phyloP scores from a whole-genome alignment of 164 flowering plant genomes.

The Magnolia sinica region DNA sequence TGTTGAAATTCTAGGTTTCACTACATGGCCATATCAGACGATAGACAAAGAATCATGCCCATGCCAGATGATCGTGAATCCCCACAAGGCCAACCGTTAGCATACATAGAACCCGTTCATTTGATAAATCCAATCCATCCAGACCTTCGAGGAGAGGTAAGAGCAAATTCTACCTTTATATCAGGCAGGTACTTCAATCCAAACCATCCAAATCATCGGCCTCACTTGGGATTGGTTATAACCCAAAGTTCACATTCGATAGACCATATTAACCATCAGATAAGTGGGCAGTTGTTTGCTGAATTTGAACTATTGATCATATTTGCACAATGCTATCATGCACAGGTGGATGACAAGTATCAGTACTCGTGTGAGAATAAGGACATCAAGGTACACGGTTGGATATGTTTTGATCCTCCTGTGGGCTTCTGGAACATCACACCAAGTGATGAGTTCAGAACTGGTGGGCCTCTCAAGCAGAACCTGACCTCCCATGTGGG shows the following conservation, averaged over 20 bases:
- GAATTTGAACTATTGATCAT: not conserved
- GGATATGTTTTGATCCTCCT: constrained; percentile 58
- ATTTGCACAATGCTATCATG: not conserved
- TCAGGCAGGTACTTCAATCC: not conserved
- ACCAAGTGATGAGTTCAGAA: constrained; percentile 77
- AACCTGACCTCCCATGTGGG: constrained; percentile 88
- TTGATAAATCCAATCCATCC: constrained; percentile 63
- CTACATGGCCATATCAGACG: constrained; percentile 87
- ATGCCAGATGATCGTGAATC: constrained; percentile 80
- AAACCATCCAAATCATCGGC: not conserved
- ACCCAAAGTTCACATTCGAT: not conserved
- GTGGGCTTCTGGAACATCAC: constrained; percentile 88
- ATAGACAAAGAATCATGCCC: constrained; percentile 79
- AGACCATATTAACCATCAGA: not conserved
- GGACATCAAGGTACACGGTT: constrained; percentile 75
- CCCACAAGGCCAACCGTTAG: constrained; percentile 60
- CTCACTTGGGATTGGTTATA: not conserved
- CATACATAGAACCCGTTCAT: constrained; percentile 84
- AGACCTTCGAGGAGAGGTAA: constrained; percentile 64
- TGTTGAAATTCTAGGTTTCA: constrained; percentile 50
- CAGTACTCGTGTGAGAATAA: constrained; percentile 72
- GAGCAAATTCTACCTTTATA: not conserved
- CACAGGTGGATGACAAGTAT: constrained; percentile 94
- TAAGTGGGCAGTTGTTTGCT: not conserved
- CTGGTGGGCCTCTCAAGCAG: constrained; percentile 92